Evolutionary conservation across 75 land plant genomes (phyloP).

Genomic region (Isoetes taiwanensis): DNA sequence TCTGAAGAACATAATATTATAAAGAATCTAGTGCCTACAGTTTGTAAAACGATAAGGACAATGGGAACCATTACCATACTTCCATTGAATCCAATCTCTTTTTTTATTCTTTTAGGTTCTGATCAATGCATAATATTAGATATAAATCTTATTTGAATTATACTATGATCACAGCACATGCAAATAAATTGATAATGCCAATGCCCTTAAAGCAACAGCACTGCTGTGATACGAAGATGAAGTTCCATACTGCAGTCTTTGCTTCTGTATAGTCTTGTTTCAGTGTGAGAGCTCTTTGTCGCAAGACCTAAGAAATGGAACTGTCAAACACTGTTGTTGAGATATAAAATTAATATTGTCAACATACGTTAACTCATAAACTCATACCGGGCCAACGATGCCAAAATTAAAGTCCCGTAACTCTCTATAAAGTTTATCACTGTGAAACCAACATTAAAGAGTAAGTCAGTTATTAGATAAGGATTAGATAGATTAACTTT

Average conservation of each 20-base stretch:
- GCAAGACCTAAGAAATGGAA: slow-evolving; percentile 48
- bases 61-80: not conserved
- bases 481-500: too few species aligned
- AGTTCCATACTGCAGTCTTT: slow-evolving; percentile 45
- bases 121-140: too few species aligned
- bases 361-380: not conserved
- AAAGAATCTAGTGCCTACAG: too few species aligned
- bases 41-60: not conserved
- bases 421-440: slow-evolving; percentile 94
- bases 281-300: slow-evolving; percentile 83
- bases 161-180: too few species aligned
- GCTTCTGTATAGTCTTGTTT: slow-evolving; percentile 87
- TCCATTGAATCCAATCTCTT: not conserved
- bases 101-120: too few species aligned
- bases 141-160: too few species aligned
- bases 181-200: too few species aligned
- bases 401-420: slow-evolving; percentile 95
- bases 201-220: too few species aligned
- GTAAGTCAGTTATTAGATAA: not conserved
- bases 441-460: slow-evolving; percentile 15
- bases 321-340: not conserved
- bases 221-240: too few species aligned
- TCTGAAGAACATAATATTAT: too few species aligned
- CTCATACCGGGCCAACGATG: slow-evolving; percentile 81
- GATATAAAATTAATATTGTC: not conserved